A percentile compares a stretch with the other conserved stretches of the same genome.
These are phyloP conservation scores for Anisodus tanguticus DNA, from an alignment of 257 asterid genomes.

Conservation along the genomic window DNA sequence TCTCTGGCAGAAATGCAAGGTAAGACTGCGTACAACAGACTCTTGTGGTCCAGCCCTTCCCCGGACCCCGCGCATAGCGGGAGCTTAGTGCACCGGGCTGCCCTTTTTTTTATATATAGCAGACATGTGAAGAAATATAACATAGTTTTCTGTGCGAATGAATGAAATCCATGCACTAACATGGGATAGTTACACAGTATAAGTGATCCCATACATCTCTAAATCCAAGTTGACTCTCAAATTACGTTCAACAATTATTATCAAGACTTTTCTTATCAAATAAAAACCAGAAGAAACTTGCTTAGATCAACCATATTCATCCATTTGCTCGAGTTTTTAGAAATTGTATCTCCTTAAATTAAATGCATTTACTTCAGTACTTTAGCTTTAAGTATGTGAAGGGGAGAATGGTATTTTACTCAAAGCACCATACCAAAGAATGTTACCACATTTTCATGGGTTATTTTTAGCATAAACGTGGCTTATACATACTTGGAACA, in stretches of 20 bases:
- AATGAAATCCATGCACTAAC: neutral
- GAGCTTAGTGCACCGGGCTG: too few species aligned
- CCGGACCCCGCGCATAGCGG: too few species aligned
- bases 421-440: neutral
- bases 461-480: conserved; percentile 2
- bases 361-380: neutral
- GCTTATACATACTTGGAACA: neutral
- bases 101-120: neutral
- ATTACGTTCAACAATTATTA: neutral
- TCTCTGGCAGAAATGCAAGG: too few species aligned
- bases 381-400: neutral
- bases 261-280: conserved; percentile 7
- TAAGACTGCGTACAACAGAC: too few species aligned
- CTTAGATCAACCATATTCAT: neutral
- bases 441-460: neutral
- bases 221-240: neutral
- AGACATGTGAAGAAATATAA: neutral
- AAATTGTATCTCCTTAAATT: neutral
- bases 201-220: neutral
- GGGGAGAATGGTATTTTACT: neutral
- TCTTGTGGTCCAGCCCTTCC: too few species aligned
- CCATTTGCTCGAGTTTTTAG: neutral
- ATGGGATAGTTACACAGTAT: neutral
- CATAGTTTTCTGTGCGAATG: neutral
- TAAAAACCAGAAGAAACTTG: conserved; percentile 12